Evolutionary conservation across 2,329 filamentous ascomycete species (phyloP).

Genomic region (Trichocomaceae sp.): DNA sequence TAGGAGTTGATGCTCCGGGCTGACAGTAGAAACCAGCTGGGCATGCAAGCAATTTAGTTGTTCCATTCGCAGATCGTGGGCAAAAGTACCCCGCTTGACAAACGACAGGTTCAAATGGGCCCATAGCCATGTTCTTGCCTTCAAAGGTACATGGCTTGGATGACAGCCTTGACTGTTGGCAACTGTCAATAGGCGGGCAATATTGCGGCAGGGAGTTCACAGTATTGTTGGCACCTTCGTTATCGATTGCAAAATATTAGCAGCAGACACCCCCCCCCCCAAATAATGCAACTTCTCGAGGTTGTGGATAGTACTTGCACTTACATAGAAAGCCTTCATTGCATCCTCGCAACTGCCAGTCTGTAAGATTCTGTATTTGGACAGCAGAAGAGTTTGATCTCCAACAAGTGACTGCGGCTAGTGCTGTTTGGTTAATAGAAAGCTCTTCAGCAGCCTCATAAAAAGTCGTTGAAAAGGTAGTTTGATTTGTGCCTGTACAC

Average conservation of each 20-base stretch:
- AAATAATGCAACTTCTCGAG: neutral
- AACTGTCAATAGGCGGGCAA: conserved; percentile 7
- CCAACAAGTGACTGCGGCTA: conserved; percentile 5
- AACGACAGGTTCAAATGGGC: conserved; percentile 6
- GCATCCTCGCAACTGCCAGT: conserved; percentile 6
- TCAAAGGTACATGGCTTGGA: conserved; percentile 5
- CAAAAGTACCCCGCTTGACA: conserved; percentile 9
- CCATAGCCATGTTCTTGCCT: conserved; percentile 6
- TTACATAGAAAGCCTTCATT: conserved; percentile 4
- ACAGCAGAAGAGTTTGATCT: neutral
- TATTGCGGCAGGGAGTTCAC: conserved; percentile 9
- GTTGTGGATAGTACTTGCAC: neutral
- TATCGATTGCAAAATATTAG: neutral
- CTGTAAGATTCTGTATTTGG: conserved; percentile 7
- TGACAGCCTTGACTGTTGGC: conserved; percentile 1
- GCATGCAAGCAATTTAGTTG: neutral
- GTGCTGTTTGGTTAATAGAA: neutral
- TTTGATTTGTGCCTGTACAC: conserved; percentile 5
- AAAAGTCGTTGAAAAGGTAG: conserved; percentile 5
- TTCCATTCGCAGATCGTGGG: neutral
- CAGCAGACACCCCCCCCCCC: neutral
- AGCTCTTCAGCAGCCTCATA: conserved; percentile 4
- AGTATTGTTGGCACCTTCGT: conserved; percentile 7
- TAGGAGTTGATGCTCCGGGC: conserved; percentile 4
- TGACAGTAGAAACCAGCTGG: conserved; percentile 7